Conservation (phyloP, 768 basidiomycete genomes). For the Suillus clintonianus region DNA sequence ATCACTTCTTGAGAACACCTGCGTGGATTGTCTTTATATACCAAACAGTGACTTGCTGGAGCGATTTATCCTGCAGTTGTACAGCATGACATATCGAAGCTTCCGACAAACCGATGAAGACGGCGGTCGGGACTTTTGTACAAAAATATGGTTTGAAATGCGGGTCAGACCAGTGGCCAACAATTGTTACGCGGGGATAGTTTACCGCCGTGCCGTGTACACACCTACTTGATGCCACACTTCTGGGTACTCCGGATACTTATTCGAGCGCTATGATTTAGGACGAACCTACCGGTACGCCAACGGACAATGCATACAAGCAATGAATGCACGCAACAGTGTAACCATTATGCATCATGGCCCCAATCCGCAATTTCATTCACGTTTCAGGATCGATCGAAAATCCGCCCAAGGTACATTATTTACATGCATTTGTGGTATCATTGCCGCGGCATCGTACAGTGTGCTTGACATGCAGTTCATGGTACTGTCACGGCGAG, state of each 20-base stretch:
- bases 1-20: not conserved
- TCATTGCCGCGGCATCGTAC: not conserved
- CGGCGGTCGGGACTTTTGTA: not conserved
- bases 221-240: not conserved
- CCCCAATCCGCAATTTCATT: not conserved
- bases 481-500: slow-evolving; percentile 17
- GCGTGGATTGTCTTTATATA: not conserved
- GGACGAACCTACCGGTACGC: not conserved
- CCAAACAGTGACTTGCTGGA: not conserved
- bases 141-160: not conserved
- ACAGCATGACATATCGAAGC: not conserved
- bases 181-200: no score
- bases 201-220: no score
- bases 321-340: not conserved
- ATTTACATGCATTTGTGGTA: not conserved
- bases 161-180: not conserved
- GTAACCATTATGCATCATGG: no score
- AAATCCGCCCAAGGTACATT: not conserved
- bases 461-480: not conserved
- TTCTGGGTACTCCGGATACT: not conserved
- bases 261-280: not conserved
- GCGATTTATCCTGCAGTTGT: not conserved
- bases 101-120: not conserved
- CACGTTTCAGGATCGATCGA: not conserved
- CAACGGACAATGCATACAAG: not conserved